Conservation (phyloP, 345 rosid species). For the Dipteronia dyeriana region DNA sequence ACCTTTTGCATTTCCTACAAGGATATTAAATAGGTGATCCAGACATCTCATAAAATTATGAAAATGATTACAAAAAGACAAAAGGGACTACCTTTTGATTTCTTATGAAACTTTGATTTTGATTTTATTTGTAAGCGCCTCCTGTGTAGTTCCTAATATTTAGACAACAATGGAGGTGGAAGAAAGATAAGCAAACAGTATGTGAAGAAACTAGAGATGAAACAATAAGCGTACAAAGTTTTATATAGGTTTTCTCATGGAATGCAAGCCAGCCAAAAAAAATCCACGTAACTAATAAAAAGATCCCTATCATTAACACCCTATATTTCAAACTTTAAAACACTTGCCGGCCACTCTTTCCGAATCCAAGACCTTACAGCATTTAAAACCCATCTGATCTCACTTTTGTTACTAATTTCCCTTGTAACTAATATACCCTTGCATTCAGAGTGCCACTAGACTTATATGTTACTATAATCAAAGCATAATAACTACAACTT, state of each 20-base stretch:
- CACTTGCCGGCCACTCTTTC: neutral
- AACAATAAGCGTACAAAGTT: neutral
- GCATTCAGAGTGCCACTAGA: neutral
- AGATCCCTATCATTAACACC: neutral
- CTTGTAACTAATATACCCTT: neutral
- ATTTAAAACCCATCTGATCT: neutral
- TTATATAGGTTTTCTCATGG: neutral
- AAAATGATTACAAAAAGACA: neutral
- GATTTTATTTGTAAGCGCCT: constrained; percentile 66
- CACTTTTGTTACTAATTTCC: neutral
- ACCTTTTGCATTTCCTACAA: constrained; percentile 23
- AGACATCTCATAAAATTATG: neutral
- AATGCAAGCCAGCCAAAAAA: neutral
- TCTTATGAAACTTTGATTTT: constrained; percentile 45
- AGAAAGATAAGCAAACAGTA: neutral
- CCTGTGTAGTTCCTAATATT: constrained; percentile 62
- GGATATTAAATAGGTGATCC: constrained; percentile 11
- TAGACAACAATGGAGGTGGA: neutral
- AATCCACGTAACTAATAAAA: neutral
- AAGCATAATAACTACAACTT: neutral
- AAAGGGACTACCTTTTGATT: constrained; percentile 42
- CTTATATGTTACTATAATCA: neutral
- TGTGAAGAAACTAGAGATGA: neutral
- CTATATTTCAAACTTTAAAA: neutral
- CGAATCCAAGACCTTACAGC: neutral